Percentiles rank a stretch among this genome's conserved stretches.
Conservation (phyloP, 164 flowering plant genomes). For the Kalanchoe fedtschenkoi region DNA sequence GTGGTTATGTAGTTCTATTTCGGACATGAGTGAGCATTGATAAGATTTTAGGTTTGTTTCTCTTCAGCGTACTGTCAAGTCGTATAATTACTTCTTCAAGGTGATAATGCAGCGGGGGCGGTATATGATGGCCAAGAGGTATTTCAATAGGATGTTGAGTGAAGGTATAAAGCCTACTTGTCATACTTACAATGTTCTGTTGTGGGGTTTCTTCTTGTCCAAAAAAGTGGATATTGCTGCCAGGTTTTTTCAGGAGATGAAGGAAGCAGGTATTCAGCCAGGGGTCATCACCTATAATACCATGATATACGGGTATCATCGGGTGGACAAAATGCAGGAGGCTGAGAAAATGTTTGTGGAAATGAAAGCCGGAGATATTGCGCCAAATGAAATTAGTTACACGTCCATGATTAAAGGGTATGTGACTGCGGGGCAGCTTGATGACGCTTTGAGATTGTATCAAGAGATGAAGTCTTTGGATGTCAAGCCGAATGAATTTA, state of each 20-base stretch:
- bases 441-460: slow-evolving; percentile 57
- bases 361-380: slow-evolving; percentile 58
- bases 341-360: slow-evolving; percentile 68
- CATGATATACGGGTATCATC: slow-evolving; percentile 57
- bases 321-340: slow-evolving; percentile 62
- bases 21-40: too few species aligned
- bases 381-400: slow-evolving; percentile 64
- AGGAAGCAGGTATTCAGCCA: slow-evolving; percentile 43
- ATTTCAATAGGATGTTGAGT: slow-evolving; percentile 66
- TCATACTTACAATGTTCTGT: slow-evolving; percentile 66
- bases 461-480: slow-evolving; percentile 63
- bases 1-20: too few species aligned
- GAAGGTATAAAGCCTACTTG: slow-evolving; percentile 70
- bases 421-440: slow-evolving; percentile 47
- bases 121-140: slow-evolving; percentile 81
- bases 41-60: too few species aligned
- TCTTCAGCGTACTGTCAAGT: slow-evolving; percentile 39
- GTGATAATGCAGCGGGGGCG: slow-evolving; percentile 73
- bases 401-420: slow-evolving; percentile 89
- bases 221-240: slow-evolving; percentile 54
- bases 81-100: slow-evolving; percentile 70
- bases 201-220: slow-evolving; percentile 84
- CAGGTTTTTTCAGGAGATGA: slow-evolving; percentile 84
- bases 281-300: slow-evolving; percentile 70
- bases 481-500: slow-evolving; percentile 57